A percentile compares a stretch with the other conserved stretches of the same genome.
phyloP scores from a whole-genome alignment of 2,329 filamentous ascomycete genomes.

The Fusarium sulawesiense region DNA sequence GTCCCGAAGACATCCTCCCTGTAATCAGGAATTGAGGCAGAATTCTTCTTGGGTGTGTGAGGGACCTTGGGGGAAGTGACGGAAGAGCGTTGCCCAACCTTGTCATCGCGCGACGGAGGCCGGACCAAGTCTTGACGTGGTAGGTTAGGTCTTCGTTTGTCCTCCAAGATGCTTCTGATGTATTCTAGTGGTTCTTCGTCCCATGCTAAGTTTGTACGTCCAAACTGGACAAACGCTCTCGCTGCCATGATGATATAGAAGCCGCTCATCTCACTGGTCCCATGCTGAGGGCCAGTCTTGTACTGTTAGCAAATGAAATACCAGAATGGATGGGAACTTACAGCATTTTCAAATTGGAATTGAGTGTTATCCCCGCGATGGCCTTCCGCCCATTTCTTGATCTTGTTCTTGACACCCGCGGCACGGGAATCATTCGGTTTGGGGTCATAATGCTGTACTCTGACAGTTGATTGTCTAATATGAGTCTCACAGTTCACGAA shows the following conservation, averaged over 20 bases:
- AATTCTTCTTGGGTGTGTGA: neutral
- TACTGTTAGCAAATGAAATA: neutral
- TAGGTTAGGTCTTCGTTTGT: neutral
- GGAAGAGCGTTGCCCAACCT: neutral
- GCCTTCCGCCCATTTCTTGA: neutral
- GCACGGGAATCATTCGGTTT: fast-evolving
- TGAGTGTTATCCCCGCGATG: neutral
- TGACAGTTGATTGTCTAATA: neutral
- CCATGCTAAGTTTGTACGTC: neutral
- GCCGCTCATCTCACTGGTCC: neutral
- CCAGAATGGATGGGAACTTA: neutral
- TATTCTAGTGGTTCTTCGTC: neutral
- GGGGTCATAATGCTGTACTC: neutral
- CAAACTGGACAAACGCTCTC: neutral
- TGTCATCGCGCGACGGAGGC: fast-evolving
- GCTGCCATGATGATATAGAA: neutral
- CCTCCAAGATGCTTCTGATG: neutral
- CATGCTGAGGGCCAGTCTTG: neutral
- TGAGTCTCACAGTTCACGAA: too few species aligned
- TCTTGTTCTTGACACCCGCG: neutral
- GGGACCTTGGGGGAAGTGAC: neutral
- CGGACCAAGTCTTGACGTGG: too few species aligned
- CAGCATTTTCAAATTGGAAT: neutral
- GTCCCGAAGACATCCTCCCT: neutral
- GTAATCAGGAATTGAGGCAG: neutral